A percentile compares a stretch with the other conserved stretches of the same genome.
Evolutionary conservation across 257 asterid genomes (phyloP).

Genomic region (Fraxinus americana): DNA sequence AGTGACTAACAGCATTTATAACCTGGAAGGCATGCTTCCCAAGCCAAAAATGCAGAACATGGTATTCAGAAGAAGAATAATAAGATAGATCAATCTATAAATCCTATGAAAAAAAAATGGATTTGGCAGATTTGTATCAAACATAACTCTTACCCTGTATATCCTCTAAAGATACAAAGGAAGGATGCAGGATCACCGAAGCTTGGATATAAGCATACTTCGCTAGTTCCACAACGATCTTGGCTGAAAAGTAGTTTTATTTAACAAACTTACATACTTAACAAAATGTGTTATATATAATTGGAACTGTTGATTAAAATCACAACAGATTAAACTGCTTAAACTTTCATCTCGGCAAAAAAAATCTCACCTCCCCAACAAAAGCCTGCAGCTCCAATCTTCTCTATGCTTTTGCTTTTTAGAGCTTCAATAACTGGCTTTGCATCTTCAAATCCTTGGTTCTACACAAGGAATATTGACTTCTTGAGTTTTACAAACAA

Average conservation of each 20-base stretch:
- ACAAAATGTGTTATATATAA: background rate
- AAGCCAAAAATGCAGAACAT: background rate
- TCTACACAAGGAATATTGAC: conserved; percentile 30
- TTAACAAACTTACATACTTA: background rate
- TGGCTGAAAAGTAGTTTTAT: conserved; percentile 41
- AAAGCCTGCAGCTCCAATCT: conserved; percentile 69
- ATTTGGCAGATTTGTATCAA: background rate
- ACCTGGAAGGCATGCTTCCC: background rate
- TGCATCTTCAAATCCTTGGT: conserved; percentile 60
- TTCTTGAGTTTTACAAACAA: background rate
- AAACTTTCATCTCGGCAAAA: background rate
- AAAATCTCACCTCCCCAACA: conserved; percentile 64
- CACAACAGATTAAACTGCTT: background rate
- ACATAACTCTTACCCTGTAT: conserved; percentile 41
- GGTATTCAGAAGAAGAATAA: background rate
- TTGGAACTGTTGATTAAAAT: background rate
- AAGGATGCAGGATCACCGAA: conserved; percentile 66
- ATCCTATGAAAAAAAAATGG: background rate
- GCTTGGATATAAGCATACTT: conserved; percentile 53
- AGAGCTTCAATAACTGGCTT: conserved; percentile 62
- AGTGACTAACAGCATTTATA: background rate
- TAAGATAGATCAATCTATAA: background rate
- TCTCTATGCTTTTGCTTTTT: conserved; percentile 54
- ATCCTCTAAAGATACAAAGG: conserved; percentile 55
- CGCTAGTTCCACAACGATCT: conserved; percentile 64